Evolutionary conservation across 2,329 filamentous ascomycete species (phyloP), one percentile per base, ranked within the genome.

Genomic region (Sclerotinia borealis): DNA sequence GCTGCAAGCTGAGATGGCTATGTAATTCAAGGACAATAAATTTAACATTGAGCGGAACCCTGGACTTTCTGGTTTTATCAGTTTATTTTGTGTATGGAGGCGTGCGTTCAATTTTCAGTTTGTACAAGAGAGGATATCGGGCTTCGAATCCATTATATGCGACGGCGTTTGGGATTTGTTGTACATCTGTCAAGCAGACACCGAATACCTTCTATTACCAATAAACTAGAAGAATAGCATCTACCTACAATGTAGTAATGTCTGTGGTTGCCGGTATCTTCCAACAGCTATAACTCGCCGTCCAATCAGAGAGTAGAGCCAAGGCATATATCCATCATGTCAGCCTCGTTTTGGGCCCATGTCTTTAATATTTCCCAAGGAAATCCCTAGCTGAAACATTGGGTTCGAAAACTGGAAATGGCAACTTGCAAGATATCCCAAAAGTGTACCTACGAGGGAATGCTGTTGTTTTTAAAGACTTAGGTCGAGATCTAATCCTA

Each of bases 1-100:
- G 79, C 78, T 99, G 70, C 92, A 96, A 76, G 93, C 92, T 41
- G 93, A 97, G 78, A 98, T 98, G 93, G 93, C 93, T 68, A 96
- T 97, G 89, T 96, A 43, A 54, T 64, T 47, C 77, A 77, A 73
- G 56, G 62, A 51, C 58, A 36, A 56, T 27, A 31, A 41, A 56
- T 45, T 29, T 43, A 58, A 34, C 29, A 25, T 58, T 58, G 49
- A 52, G 19, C 58, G 64, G 63, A 65, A 60, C 55, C 65, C 61
- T 62, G 63, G 64, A 64, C 52, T 64, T 50, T 68, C 60, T 64
- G 49, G 67, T 67, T 49, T 68, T 47, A 36, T 61, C 64, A 65
- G 64, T 63, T 62, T 39, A 61, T 65, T 63, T 66, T 63, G 64
- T 64, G 39, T 63, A 63, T 52, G 63, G 60, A 62, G 61, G 63